Base-by-base conservation (phyloP, 495 filamentous ascomycete genomes). In the Talaromyces proteolyticus region DNA sequence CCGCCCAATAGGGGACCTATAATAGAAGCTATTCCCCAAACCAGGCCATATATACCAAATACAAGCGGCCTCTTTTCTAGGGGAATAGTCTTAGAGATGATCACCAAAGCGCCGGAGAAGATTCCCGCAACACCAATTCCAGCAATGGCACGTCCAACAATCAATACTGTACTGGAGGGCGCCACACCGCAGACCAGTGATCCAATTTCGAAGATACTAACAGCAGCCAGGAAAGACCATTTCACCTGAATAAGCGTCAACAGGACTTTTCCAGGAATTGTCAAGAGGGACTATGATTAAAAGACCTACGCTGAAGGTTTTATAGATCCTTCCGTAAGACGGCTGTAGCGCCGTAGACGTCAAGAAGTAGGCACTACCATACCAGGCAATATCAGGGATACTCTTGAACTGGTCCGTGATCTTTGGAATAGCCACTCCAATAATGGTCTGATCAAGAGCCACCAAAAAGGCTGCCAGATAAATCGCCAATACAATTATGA, bases 91-190 rank as follows among this genome's bases (percentile, higher is more conserved):
- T 12, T 24, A 21, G 79, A 75, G 1, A 93, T 71, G 55, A 92
- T 89, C 38, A 87, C 75, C 37, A 91, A 68, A 0, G 80, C 79
- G 3, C 89, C 90, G 1, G 81, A 81, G 61, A 87, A 88, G 48
- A 93, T 82, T 37, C 87, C 90, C 1, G 85, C 84, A 17, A 73
- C 72, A 3, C 87, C 88, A 21, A 89, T 55, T 6, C 88, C 88
- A 16, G 86, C 82, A 40, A 91, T 70, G 10, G 88, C 87, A n/a
- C 88, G 77, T 3, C 88, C 88, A 49, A 89, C 58, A 56, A 91
- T 90, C 22, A 93, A 70, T 6, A 77, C 76, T 1, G 70, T 66
- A 6, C 80, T 86, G 37, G 67, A 80, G 0, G 85, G 81, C 3
- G 88, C 85, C 2, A 78, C 77, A 41, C 75, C 87, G 60, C 86